phyloP scores from a whole-genome alignment of 1,139 yeast species.

The Diutina mesorugosa region DNA sequence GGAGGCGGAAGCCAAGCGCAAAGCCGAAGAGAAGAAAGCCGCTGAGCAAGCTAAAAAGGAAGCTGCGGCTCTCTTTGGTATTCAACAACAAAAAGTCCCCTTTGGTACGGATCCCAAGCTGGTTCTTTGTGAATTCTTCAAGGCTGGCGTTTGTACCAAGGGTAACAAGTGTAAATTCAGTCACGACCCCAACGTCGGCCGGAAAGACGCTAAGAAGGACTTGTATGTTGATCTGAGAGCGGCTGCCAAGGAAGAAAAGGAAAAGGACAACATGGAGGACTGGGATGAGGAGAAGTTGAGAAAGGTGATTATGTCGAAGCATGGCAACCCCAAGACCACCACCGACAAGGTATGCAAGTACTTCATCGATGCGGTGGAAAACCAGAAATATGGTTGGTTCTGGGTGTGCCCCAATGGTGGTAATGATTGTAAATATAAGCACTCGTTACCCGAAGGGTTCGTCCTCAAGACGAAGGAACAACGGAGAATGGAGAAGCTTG shows the following conservation, averaged over 20 bases:
- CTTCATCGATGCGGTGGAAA: slow-evolving; percentile 94
- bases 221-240: slow-evolving; percentile 80
- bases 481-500: slow-evolving; percentile 76
- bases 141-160: slow-evolving; percentile 79
- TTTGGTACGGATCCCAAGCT: slow-evolving; percentile 98
- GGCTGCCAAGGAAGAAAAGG: slow-evolving; percentile 26
- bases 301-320: slow-evolving; percentile 77
- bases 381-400: slow-evolving; percentile 97
- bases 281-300: slow-evolving; percentile 97
- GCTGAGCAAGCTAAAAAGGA: slow-evolving; percentile 83
- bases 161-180: slow-evolving; percentile 90
- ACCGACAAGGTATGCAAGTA: slow-evolving; percentile 91
- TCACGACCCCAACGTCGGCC: slow-evolving; percentile 77
- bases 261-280: slow-evolving; percentile 80
- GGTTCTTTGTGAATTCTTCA: slow-evolving; percentile 82
- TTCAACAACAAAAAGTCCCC: slow-evolving; percentile 77
- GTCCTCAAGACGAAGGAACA: slow-evolving; percentile 95
- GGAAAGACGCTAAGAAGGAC: slow-evolving; percentile 85
- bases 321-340: slow-evolving; percentile 87
- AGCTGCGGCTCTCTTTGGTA: slow-evolving; percentile 65
- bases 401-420: slow-evolving; percentile 98
- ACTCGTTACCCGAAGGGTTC: slow-evolving; percentile 95
- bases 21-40: slow-evolving; percentile 81
- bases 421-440: slow-evolving; percentile 84
- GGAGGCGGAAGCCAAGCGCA: slow-evolving; percentile 63